phyloP scores from a whole-genome alignment of 257 asterid species.

The Cordia subcordata region DNA sequence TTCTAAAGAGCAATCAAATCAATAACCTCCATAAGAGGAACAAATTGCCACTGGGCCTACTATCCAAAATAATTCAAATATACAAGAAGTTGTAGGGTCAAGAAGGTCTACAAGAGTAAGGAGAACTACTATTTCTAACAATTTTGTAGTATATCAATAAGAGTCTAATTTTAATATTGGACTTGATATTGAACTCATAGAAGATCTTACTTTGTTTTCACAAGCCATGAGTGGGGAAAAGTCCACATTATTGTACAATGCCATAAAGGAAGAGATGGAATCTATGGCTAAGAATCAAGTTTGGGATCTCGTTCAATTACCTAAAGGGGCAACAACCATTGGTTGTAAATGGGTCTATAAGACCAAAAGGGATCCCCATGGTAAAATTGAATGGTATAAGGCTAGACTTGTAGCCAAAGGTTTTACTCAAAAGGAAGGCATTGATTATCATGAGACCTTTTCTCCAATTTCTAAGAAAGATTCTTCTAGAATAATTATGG shows the following conservation, averaged over 20 bases:
- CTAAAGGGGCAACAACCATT: too few relatives aligned
- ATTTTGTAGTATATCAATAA: not conserved
- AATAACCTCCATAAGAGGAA: not conserved
- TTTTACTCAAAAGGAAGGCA: not conserved
- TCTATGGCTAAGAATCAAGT: not conserved
- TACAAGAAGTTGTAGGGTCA: too few relatives aligned
- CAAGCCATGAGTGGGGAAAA: not conserved
- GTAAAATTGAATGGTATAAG: not conserved
- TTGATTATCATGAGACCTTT: not conserved
- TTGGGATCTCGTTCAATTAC: not conserved
- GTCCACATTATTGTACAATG: not conserved
- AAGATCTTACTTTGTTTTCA: not conserved
- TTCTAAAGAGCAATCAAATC: not conserved
- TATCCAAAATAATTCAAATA: too few relatives aligned
- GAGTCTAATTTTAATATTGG: not conserved
- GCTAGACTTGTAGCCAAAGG: not conserved
- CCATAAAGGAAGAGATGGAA: too few relatives aligned
- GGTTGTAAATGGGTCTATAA: constrained; percentile 6
- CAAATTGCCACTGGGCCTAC: not conserved
- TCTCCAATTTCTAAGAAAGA: not conserved
- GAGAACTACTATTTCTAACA: not conserved
- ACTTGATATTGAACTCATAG: not conserved
- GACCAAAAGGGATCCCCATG: not conserved
- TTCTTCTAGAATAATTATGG: too few relatives aligned
- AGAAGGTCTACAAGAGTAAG: not conserved